Evolutionary conservation across 352 stramenopile genomes (phyloP), one percentile per base, ranked within the genome.

Genomic region (Aphanomyces cochlioides): DNA sequence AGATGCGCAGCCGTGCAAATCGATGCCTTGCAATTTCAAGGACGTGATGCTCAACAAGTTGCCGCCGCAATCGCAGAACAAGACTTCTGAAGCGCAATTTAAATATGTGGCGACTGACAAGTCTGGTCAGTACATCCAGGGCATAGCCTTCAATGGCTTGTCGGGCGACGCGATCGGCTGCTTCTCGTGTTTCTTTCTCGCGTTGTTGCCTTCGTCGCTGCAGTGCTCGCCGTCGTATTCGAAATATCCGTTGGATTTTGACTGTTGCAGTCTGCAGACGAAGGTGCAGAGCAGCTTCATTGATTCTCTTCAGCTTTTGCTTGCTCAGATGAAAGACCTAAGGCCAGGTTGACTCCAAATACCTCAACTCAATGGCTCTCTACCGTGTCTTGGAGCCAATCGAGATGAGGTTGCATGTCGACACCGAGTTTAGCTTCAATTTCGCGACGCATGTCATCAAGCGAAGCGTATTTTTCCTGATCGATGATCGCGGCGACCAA

Each of bases 301-400:
- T 61, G 54, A 61, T 61, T 39, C 21, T 28, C 37, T 39, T 37
- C 1, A 61, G 54, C 54, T 61, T 61, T 61, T 61, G 54, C 21
- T 61, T 61, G 54, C 54, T 61, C 3, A 40, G 54, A n/a, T 61
- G 54, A 61, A 61, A 61, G 7, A 61, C 43, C 54, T 61, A 17
- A 1, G 54, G 6, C 50, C 28, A 53, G 13, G 45, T 21, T n/a
- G 8, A 1, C 28, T 21, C n/a, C 28, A 19, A 61, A 36, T 13
- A 40, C 21, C 12, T 37, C 17, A 7, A 43, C 3, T 12, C 54
- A 5, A 41, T 12, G 17, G 5, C 7, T 1, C 43, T 37, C 28
- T 61, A 61, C 54, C 7, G 54, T 61, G 28, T 61, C 54, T 61
- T 61, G 54, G 1, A 61, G 54, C 54, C 54, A 61, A 41, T 61